Evolutionary conservation across 164 flowering plant genomes (phyloP), one percentile per base, ranked within the genome.

Genomic region (Malania oleifera): DNA sequence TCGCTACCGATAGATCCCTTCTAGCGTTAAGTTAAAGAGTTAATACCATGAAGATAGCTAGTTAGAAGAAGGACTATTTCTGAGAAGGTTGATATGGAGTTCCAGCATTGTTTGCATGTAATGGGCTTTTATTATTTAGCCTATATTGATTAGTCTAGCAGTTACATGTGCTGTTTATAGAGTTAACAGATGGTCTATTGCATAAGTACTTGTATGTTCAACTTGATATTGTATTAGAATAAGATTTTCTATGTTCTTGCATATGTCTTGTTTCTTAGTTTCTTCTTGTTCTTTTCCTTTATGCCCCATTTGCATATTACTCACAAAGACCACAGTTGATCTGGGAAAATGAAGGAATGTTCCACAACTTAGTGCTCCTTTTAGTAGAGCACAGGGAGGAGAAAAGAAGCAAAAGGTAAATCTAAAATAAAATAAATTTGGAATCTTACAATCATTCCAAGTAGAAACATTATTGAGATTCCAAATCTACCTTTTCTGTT

Each of bases 81-180:
- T 44, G 23, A 18, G 25, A 7, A n/a, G 20, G n/a, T n/a, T n/a
- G 29, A 8, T 17, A 50, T 24, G 22, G 22, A 29, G 38, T 40
- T 51, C 50, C 18, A 61, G 35, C 50, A 52, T 27, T 38, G 49
- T 41, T 40, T 51, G 48, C 27, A 34, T 52, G 64, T 51, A 39
- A 52, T 39, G 50, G 57, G 25, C 26, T 40, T 23, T 38, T 46
- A 46, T 40, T 51, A 39, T 41, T 17, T 19, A n/a, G 48, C 48
- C 56, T n/a, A 8, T 43, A n/a, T n/a, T n/a, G n/a, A n/a, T n/a
- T n/a, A 3, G n/a, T 49, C 5, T 15, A 48, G 10, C 54, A 59
- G 54, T 39, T 27, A 18, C 17, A 45, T 54, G 25, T 28, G 65
- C 43, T 62, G 52, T 23, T 44, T 31, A 40, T 53, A 9, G 48